Percentiles rank a stretch among this genome's conserved stretches.
These are phyloP conservation scores for Ophiosphaerella herpotricha DNA, from an alignment of 2,329 filamentous ascomycete genomes.

Conservation along the genomic window DNA sequence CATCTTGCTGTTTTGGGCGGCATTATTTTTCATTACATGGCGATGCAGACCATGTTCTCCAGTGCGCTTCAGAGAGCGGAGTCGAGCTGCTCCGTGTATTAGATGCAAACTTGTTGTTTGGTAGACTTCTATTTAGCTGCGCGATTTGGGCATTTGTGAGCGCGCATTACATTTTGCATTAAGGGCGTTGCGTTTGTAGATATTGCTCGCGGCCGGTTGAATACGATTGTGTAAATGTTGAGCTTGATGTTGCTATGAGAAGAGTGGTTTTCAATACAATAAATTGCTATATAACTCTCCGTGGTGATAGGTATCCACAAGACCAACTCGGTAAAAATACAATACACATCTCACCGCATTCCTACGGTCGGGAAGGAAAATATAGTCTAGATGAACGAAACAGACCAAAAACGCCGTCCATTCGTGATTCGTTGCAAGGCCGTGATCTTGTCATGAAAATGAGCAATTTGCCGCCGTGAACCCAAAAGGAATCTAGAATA, in stretches of 20 bases:
- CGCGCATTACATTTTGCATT: constrained; percentile 7
- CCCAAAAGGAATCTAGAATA: neutral
- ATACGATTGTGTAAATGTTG: too few species aligned
- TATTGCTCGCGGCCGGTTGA: neutral
- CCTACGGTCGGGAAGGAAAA: neutral
- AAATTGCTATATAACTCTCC: too few species aligned
- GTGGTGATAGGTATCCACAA: neutral
- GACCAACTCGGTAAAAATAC: neutral
- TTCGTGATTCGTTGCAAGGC: constrained; percentile 6
- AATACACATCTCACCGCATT: neutral
- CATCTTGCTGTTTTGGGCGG: constrained; percentile 92
- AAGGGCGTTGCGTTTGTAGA: neutral
- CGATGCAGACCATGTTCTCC: constrained; percentile 94
- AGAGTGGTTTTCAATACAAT: neutral
- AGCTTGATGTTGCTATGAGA: neutral
- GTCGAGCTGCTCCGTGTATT: constrained; percentile 41
- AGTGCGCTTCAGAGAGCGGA: constrained; percentile 48
- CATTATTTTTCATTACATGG: constrained; percentile 94
- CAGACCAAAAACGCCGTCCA: neutral
- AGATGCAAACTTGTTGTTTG: constrained; percentile 2
- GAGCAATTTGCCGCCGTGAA: constrained; percentile 1
- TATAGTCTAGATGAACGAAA: constrained; percentile 1
- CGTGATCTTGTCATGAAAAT: constrained; percentile 3
- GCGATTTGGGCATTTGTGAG: constrained; percentile 7
- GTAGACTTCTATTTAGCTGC: neutral